Base-by-base conservation (phyloP, 2,329 filamentous ascomycete species). In the Alternaria solani region DNA sequence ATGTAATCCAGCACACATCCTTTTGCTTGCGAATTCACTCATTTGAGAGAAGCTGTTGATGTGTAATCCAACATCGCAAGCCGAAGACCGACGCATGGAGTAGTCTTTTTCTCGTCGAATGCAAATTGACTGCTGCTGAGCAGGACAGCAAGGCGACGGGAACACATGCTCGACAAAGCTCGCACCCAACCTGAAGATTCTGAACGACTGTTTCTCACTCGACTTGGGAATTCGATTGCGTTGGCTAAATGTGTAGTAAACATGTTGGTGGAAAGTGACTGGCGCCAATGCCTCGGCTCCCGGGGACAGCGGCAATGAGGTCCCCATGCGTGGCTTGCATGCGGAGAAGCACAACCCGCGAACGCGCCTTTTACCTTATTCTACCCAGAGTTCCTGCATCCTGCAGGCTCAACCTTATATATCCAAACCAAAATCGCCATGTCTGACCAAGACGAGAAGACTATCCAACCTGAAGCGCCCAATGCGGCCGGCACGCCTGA, bases 401-500 rank as follows among this genome's bases (percentile, higher is more conserved):
- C 18, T 55, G 44, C 49, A 60, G 53, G 52, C 38, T 38, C 28
- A 34, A 14, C 23, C 32, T 61, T 59, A 60, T 36, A 43, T 47
- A 61, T 49, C 36, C 30, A 28, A 49, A 20, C 16, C 59, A 39
- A 11, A 43, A 5, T 57, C 39, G 59, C 53, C 30, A 81, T 80
- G 79, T 77, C 63, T 14, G 59, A 78, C 46, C 77, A 79, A 61
- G 67, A 77, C 41, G 53, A 57, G 39, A 55, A 60, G 49, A 68
- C 68, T 14, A 68, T 68, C 23, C 74, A 80, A 59, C 75, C 76
- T 26, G 76, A 75, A 34, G 79, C 72, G 28, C 78, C 78, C 28
- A 43, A 41, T 18, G 47, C 36, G 25, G 32, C 56, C 44, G 56
- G 46, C 49, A 39, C 39, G 16, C 55, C 55, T 18, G 64, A 70